phyloP scores from a whole-genome alignment of 352 stramenopile genomes.

The Globisporangium cylindrosporum region DNA sequence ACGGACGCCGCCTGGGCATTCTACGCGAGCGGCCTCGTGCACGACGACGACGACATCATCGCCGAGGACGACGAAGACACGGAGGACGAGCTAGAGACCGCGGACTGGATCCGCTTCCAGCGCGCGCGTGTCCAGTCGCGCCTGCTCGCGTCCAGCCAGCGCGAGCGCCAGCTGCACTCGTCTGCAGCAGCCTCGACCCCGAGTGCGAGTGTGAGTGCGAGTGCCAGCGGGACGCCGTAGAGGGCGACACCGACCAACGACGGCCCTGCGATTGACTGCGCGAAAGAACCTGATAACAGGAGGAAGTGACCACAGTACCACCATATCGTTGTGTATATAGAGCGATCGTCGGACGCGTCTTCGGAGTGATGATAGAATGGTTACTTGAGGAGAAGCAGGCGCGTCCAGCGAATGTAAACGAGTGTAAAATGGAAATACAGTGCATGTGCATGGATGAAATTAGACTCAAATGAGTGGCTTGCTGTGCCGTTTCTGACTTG shows the following conservation, averaged over 20 bases:
- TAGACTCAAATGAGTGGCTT: neutral
- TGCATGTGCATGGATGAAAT: neutral
- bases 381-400: neutral
- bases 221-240: neutral
- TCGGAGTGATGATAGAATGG: neutral
- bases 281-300: neutral
- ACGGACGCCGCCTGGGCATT: slow-evolving; percentile 38
- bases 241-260: neutral
- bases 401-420: neutral
- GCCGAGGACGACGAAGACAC: slow-evolving; percentile 46
- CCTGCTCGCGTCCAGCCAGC: slow-evolving; percentile 39
- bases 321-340: neutral
- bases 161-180: slow-evolving; percentile 19
- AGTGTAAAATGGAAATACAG: slow-evolving; percentile 9
- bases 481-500: neutral
- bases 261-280: neutral
- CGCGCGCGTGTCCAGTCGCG: slow-evolving; percentile 46
- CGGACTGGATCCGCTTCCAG: slow-evolving; percentile 58
- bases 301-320: neutral
- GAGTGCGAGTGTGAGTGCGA: neutral
- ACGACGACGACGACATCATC: slow-evolving; percentile 34
- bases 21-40: slow-evolving; percentile 54
- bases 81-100: slow-evolving; percentile 53
- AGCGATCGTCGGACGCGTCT: neutral
- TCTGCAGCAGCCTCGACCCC: neutral